A percentile compares a stretch with the other conserved stretches of the same genome.
These are phyloP conservation scores for Cryoendolithus antarcticus DNA, from an alignment of 2,329 filamentous ascomycete species.

Conservation along the genomic window DNA sequence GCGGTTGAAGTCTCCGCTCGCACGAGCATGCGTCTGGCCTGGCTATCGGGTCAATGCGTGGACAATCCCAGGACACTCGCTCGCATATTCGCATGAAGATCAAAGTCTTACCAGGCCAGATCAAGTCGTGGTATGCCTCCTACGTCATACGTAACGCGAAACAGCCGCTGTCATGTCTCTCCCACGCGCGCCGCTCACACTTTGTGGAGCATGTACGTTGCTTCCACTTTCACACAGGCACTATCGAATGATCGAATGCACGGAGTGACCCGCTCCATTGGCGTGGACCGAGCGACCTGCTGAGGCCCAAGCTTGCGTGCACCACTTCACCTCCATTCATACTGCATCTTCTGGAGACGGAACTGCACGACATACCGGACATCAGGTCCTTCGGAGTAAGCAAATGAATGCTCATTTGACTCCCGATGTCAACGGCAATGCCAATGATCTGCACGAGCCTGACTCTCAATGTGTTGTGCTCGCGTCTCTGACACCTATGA, in stretches of 20 bases:
- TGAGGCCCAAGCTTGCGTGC: conserved; percentile 9
- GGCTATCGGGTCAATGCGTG: conserved; percentile 3
- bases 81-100: conserved; percentile 9
- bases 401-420: conserved; percentile 6
- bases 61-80: conserved; percentile 2
- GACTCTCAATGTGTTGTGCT: conserved; percentile 2
- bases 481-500: conserved; percentile 7
- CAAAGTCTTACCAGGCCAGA: conserved; percentile 12
- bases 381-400: conserved; percentile 11
- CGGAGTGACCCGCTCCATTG: background rate
- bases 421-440: conserved; percentile 3
- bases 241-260: conserved; percentile 10
- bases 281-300: background rate
- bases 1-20: conserved; percentile 7
- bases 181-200: background rate
- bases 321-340: conserved; percentile 7
- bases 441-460: conserved; percentile 9
- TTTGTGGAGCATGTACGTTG: background rate
- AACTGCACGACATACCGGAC: conserved; percentile 15
- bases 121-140: conserved; percentile 15
- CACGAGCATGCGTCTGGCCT: conserved; percentile 10
- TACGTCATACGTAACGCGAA: conserved; percentile 1
- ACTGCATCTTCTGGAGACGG: conserved; percentile 2
- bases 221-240: conserved; percentile 12
- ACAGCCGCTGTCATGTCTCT: too few relatives aligned